These are phyloP conservation scores for Cladorrhinum sp. DNA, from an alignment of 2,329 filamentous ascomycete genomes.

Conservation along the genomic window DNA sequence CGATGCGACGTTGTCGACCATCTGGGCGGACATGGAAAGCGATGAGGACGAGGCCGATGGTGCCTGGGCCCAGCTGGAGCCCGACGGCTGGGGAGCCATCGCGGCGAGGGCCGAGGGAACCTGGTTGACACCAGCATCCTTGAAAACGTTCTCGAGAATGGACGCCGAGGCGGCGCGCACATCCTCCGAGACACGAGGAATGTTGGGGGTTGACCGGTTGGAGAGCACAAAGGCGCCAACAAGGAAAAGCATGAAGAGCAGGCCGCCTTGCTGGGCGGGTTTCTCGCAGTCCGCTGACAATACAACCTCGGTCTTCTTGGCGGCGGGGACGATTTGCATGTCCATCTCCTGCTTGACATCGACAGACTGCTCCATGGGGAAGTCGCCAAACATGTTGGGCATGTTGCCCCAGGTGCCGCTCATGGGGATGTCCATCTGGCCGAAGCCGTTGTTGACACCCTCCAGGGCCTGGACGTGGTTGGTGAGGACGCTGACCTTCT, in stretches of 20 bases:
- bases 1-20: constrained; percentile 51
- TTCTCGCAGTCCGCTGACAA: constrained; percentile 55
- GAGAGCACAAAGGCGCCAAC: constrained; percentile 95
- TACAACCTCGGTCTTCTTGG: constrained; percentile 52
- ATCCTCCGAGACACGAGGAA: constrained; percentile 77
- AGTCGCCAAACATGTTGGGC: constrained; percentile 68
- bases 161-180: constrained; percentile 74
- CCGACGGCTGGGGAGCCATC: constrained; percentile 52
- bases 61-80: constrained; percentile 45
- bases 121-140: constrained; percentile 66
- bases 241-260: constrained; percentile 93
- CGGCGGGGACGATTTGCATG: constrained; percentile 48
- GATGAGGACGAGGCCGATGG: constrained; percentile 33
- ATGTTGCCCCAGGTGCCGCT: constrained; percentile 79
- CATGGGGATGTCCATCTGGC: constrained; percentile 83
- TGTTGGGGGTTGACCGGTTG: constrained; percentile 69
- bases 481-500: constrained; percentile 82
- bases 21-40: constrained; percentile 41
- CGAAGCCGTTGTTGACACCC: constrained; percentile 67
- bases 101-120: constrained; percentile 43
- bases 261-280: constrained; percentile 70
- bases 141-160: constrained; percentile 76
- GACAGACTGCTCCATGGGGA: constrained; percentile 53
- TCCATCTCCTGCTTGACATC: constrained; percentile 62
- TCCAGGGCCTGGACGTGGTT: constrained; percentile 71